Evolutionary conservation across 441 rosid genomes (phyloP), one percentile per base, ranked within the genome.

Genomic region (Pelargonium myrrhifolium): DNA sequence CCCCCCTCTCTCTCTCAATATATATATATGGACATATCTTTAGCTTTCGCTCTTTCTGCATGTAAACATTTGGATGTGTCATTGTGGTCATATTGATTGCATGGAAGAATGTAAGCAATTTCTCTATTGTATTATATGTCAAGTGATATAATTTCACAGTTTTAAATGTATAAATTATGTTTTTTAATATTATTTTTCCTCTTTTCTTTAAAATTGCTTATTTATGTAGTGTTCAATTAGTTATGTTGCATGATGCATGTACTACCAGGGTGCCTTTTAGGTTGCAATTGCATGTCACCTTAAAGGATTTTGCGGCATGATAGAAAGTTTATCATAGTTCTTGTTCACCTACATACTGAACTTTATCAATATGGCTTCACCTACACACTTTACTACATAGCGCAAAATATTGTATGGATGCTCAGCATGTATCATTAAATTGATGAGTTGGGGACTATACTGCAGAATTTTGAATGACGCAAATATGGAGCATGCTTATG

Each of bases 381-480:
- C 61, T 3, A 56, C 61, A 49, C 17, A 56, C 61, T 26, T 21
- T 56, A 56, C 11, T 21, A 21, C 14, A 20, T 56, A 20, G 28
- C 28, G 0, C 11, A 56, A 20, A 56, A 20, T 9, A 9, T 21
- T 9, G 28, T 56, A 26, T 28, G 2, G 31, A 56, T 20, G 61
- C 22, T 20, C 59, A 4, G 1, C 22, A 17, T 11, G 9, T 53
- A 12, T 31, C 65, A 64, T 47, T 71, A 58, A 55, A 51, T 67
- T 75, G 39, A 62, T 45, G 61, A 63, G 49, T 72, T 66, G 62
- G 62, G 39, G 66, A 56, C 22, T 79, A 64, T 73, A 55, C 72
- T 77, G 71, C 90, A 94, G 99, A 78, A 85, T 91, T 73, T 61
- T 89, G 84, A 85, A 84, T 78, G 96, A 87, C 79, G 91, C 97